These are phyloP conservation scores for Mortierella antarctica DNA, from an alignment of 192 early-diverging fungal species.

Conservation along the genomic window DNA sequence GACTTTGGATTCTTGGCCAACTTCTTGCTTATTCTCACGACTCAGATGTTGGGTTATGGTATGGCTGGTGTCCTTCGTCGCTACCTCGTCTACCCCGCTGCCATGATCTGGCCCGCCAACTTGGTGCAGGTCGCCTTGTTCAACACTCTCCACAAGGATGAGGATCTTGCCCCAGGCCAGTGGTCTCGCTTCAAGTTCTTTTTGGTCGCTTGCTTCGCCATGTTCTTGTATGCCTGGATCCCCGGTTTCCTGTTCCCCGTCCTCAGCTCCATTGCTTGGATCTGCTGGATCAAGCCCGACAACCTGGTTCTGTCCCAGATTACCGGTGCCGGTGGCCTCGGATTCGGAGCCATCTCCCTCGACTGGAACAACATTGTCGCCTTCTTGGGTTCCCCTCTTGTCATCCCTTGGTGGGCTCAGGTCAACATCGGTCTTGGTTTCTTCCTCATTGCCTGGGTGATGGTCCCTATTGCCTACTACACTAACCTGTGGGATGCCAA, in stretches of 20 bases:
- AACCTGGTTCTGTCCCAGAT: conserved; percentile 24
- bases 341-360: conserved; percentile 73
- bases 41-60: conserved; percentile 73
- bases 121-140: conserved; percentile 67
- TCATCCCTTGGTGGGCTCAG: conserved; percentile 64
- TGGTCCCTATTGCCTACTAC: conserved; percentile 74
- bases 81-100: conserved; percentile 84
- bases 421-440: conserved; percentile 73
- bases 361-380: conserved; percentile 71
- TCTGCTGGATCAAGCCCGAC: conserved; percentile 39
- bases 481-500: conserved; percentile 66
- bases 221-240: conserved; percentile 54
- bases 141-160: conserved; percentile 60
- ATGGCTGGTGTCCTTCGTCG: conserved; percentile 78
- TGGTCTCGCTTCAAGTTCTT: conserved; percentile 55
- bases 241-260: conserved; percentile 54
- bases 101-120: conserved; percentile 89
- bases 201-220: conserved; percentile 47
- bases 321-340: conserved; percentile 71
- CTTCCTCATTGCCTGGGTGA: conserved; percentile 73
- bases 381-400: conserved; percentile 47
- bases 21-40: conserved; percentile 65
- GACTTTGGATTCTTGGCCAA: conserved; percentile 64
- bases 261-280: conserved; percentile 34
- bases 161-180: conserved; percentile 60